Evolutionary conservation across 2,329 filamentous ascomycete genomes (phyloP).

Genomic region (Alternaria postmessia): DNA sequence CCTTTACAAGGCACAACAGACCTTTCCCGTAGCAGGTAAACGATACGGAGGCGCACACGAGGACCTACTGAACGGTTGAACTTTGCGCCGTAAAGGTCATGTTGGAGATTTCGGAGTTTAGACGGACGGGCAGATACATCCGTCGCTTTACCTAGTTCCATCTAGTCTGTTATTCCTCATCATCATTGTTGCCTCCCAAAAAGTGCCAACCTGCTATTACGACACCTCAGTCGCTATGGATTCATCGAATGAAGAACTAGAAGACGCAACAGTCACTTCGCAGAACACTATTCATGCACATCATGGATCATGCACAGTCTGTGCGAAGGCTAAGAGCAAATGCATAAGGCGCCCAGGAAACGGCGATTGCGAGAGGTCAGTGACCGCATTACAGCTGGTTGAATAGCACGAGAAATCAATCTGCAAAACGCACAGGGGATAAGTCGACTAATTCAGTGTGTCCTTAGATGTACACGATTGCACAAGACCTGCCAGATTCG

Average conservation of each 20-base stretch:
- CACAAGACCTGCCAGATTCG: neutral
- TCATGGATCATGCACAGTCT: neutral
- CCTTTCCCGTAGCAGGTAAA: constrained; percentile 15
- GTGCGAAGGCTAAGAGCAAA: neutral
- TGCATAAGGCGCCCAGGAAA: neutral
- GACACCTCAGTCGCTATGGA: too few species aligned
- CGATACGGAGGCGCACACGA: constrained; percentile 20
- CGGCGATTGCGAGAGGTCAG: neutral
- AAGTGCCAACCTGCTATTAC: too few species aligned
- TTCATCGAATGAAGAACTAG: too few species aligned
- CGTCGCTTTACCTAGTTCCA: neutral
- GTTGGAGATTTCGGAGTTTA: constrained; percentile 1
- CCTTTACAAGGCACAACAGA: too few species aligned
- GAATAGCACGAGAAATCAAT: too few species aligned
- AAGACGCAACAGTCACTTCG: too few species aligned
- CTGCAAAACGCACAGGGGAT: too few species aligned
- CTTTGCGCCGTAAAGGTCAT: neutral
- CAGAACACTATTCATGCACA: neutral
- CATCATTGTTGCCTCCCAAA: neutral
- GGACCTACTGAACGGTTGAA: constrained; percentile 16
- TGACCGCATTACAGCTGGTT: neutral
- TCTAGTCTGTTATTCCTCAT: neutral
- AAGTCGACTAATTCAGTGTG: too few species aligned
- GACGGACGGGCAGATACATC: constrained; percentile 4
- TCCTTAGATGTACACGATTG: neutral